Evolutionary conservation across 75 land plant genomes (phyloP), one percentile per base, ranked within the genome.

Genomic region (Chamaecyparis obtusa): DNA sequence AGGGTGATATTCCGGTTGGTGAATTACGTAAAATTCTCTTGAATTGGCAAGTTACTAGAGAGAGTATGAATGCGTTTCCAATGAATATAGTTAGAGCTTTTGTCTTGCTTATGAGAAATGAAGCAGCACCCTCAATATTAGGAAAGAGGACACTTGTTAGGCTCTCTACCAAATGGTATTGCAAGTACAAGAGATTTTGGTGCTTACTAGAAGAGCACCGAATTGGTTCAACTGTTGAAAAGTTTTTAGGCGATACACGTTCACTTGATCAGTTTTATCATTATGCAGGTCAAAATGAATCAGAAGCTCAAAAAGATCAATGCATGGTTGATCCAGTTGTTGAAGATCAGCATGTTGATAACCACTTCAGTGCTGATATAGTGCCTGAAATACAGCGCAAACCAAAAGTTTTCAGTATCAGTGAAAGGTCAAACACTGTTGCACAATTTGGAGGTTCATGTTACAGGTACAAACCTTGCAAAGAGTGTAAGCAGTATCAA

Each of bases 381-480:
- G 76, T 72, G 76, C 76, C 36, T 72, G 36, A 72, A 72, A 72
- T 14, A 72, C 9, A 35, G 35, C 15, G 46, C 48, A 78, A 41
- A 37, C 48, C 36, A 72, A 21, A 79, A 79, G 82, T 15, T 79
- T 21, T 3, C 43, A 27, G 44, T 24, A 79, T 39, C 30, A 43
- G 41, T 39, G 82, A 79, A 37, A 41, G 3, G 43, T 79, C 46
- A 79, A 24, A 43, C 1, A 79, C 49, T 16, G n/a, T 5, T 79
- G 1, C 19, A 24, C 82, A 43, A 79, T 32, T 14, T 76, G 82
- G 27, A 79, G 82, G 82, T 17, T 79, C 82, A 79, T 79, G 82
- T 79, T 79, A 79, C 82, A 79, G 11, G 48, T 41, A 21, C 48
- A 79, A 79, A 79, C 82, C 82, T 79, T 79, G 82, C 46, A 41